These are phyloP conservation scores for Cinnamomum chago DNA, from an alignment of 164 flowering plant genomes.

Conservation along the genomic window DNA sequence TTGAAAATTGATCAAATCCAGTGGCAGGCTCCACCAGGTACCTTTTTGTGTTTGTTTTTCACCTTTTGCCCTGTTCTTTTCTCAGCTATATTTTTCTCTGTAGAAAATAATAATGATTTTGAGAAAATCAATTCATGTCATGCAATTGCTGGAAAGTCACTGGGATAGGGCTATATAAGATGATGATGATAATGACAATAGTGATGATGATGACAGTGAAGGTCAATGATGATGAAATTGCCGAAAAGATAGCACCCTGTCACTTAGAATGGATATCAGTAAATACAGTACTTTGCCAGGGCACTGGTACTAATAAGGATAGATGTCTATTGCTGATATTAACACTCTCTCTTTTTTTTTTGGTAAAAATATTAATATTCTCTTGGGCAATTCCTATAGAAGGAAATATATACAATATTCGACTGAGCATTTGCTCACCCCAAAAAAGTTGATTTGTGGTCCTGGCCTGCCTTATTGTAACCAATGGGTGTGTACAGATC, in stretches of 20 bases:
- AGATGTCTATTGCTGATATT: background rate
- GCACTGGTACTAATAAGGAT: background rate
- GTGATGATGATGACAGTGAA: no score
- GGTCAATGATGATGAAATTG: background rate
- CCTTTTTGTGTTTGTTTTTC: slow-evolving; percentile 10
- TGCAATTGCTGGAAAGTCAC: background rate
- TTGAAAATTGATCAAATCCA: slow-evolving; percentile 54
- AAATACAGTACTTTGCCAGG: background rate
- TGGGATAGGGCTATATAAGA: no score
- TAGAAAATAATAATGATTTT: slow-evolving; percentile 5
- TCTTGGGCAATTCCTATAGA: background rate
- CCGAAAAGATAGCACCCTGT: background rate
- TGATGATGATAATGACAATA: no score
- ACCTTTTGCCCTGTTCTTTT: slow-evolving; percentile 7
- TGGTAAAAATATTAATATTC: no score
- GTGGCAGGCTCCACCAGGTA: slow-evolving; percentile 94
- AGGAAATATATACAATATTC: background rate
- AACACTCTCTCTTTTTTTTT: no score
- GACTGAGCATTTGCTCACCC: background rate
- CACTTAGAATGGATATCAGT: background rate
- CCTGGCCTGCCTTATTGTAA: background rate
- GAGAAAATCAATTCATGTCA: background rate
- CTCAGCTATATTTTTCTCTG: slow-evolving; percentile 7
- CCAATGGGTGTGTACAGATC: background rate
- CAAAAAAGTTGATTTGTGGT: background rate